A percentile compares a stretch with the other conserved stretches of the same genome.
Conservation (phyloP, 768 basidiomycete species). For the Thelephora ganbajun region DNA sequence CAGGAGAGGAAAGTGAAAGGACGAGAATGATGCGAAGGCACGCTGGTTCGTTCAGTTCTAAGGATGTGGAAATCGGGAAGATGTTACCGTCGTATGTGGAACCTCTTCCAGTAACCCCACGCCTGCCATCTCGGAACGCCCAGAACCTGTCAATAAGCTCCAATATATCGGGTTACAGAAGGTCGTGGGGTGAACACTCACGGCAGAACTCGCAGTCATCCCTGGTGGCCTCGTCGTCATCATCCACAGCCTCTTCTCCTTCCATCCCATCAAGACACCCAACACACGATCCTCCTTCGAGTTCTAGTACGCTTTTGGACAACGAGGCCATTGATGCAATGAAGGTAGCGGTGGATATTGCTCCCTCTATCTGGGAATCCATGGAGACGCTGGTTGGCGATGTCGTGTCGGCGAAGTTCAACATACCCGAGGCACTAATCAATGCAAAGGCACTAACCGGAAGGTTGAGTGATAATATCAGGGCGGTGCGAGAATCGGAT, state of each 20-base stretch:
- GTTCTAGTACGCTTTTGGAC: conserved; percentile 54
- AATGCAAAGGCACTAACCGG: conserved; percentile 52
- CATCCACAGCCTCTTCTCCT: conserved; percentile 19
- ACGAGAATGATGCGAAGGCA: conserved; percentile 58
- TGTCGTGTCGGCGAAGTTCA: too few relatives aligned
- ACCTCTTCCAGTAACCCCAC: conserved; percentile 12
- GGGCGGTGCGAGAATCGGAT: conserved; percentile 42
- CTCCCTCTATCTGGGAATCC: conserved; percentile 71
- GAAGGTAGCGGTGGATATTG: conserved; percentile 63
- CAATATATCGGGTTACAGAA: conserved; percentile 1
- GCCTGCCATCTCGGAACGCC: conserved; percentile 9
- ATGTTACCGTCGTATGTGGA: conserved; percentile 53
- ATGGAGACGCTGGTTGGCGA: conserved; percentile 47
- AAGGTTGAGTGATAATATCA: conserved; percentile 44
- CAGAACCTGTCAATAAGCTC: conserved; percentile 2
- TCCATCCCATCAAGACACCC: conserved; percentile 24
- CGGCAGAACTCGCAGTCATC: too few relatives aligned
- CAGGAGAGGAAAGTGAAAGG: conserved; percentile 20
- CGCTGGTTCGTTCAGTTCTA: conserved; percentile 89
- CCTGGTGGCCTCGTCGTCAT: conserved; percentile 22
- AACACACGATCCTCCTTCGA: conserved; percentile 35
- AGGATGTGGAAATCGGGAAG: conserved; percentile 85
- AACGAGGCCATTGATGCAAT: conserved; percentile 71
- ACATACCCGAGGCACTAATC: conserved; percentile 41
- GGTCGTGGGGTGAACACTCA: conserved; percentile 21